phyloP scores from a whole-genome alignment of 2,329 filamentous ascomycete species.

The Aspergillus quadrilineatus region DNA sequence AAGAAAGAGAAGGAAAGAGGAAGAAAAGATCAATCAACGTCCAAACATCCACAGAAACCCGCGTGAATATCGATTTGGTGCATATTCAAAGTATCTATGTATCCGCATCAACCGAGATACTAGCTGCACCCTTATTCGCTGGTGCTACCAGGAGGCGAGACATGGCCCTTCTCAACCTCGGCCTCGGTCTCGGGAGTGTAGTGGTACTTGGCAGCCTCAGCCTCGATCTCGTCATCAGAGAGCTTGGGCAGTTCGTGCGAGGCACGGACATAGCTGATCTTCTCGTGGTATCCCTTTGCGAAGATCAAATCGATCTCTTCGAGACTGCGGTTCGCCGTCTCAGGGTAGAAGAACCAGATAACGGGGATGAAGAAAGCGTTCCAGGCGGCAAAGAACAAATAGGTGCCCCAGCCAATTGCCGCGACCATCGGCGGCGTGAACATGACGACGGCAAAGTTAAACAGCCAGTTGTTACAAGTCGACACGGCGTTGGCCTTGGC shows the following conservation, averaged over 20 bases:
- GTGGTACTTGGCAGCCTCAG: conserved; percentile 35
- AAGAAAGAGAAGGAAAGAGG: background rate
- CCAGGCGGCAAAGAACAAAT: conserved; percentile 46
- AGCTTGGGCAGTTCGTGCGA: conserved; percentile 35
- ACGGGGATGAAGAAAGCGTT: conserved; percentile 51
- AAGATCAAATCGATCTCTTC: conserved; percentile 49
- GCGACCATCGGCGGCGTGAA: conserved; percentile 46
- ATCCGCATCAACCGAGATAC: no score
- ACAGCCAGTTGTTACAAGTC: conserved; percentile 56
- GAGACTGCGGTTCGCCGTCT: conserved; percentile 47
- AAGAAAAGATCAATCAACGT: background rate
- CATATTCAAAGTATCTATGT: no score
- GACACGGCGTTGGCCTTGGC: conserved; percentile 57
- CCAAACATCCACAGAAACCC: background rate
- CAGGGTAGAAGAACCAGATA: conserved; percentile 57
- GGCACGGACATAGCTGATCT: conserved; percentile 40
- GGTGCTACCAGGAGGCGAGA: conserved; percentile 8
- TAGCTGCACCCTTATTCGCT: background rate
- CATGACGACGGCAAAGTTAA: conserved; percentile 57
- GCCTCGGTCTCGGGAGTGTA: conserved; percentile 22
- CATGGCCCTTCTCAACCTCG: conserved; percentile 24
- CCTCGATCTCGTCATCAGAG: conserved; percentile 35
- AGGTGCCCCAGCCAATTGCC: conserved; percentile 43
- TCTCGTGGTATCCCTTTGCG: conserved; percentile 45
- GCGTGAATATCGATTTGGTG: no score